Evolutionary conservation across 176 grass and related monocot genomes (phyloP), one percentile per base, ranked within the genome.

Genomic region (Poa pratensis): DNA sequence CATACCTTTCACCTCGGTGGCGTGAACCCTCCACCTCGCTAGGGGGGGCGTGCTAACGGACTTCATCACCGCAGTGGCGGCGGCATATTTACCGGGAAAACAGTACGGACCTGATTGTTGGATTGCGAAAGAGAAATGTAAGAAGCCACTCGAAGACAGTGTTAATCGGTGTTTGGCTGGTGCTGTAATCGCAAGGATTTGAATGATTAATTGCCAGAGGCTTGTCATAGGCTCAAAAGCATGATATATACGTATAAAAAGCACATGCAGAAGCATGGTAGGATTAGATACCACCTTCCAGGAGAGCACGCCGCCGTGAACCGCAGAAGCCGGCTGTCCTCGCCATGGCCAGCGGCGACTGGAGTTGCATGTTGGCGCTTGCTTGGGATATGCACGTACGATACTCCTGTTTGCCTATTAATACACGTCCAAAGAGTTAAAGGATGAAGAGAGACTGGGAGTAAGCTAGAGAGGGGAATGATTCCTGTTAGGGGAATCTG

Each of bases 81-180:
- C 16, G 11, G 48, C 73, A 20, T 34, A 42, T 74, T 55, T 65
- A 30, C 78, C 68, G 1, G 1, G 7, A 32, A 66, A 55, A 23
- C 78, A 23, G 22, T 62, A 58, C 78, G 75, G 35, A 32, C 50
- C 83, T 85, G 75, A 58, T 67, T 28, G 9, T 71, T 42, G 15
- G 13, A 34, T 6, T 18, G 26, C 43, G 26, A 26, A 32, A 9
- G 1, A 7, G 18, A 20, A 17, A 51, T 17, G 59, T 23, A 42
- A 85, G 76, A 51, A 15, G 34, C 26, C 5, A 32, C 3, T 24
- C 26, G 12, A 24, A 6, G 12, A 46, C 12, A 26, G 10, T 60
- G 16, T 10, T 23, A 7, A 20, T 9, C 19, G 19, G 18, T 58
- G 20, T 58, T 23, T 9, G 23, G 22, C 23, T 24, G 37, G 5